Base-by-base conservation (phyloP, 2,329 filamentous ascomycete species). In the Plectosphaerella cucumerina region DNA sequence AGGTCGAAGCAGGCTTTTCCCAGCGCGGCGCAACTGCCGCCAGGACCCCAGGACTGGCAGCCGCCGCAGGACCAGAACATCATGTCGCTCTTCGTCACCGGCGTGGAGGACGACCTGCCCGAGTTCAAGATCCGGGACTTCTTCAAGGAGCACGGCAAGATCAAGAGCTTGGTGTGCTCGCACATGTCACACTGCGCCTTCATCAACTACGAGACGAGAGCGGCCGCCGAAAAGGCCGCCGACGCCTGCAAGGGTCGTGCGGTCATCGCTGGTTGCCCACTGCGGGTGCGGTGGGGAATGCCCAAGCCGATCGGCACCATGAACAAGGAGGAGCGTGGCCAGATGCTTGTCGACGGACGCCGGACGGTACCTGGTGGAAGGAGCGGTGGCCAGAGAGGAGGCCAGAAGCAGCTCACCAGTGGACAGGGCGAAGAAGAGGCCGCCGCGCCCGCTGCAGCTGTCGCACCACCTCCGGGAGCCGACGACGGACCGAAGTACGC, bases 131-230 rank as follows among this genome's bases (percentile, higher is more conserved):
- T 99, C 22, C 88, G 94, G 45, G 87, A 90, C 3, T 94, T 95
- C 69, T 99, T 99, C 74, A 84, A 90, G 54, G 81, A 82, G 17
- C 91, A 92, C 61, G 94, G 94, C 56, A 90, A 93, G 63, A 86
- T 99, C 53, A 89, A 94, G 61, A 97, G 91, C 22, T 74, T 99
- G 15, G 87, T 99, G 35, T 97, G 94, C 70, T 97, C 92, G 6
- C 94, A 99, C 72, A 91, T 96, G 74, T 93, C 93, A 15, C 94
- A 97, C 65, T 97, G 92, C 67, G 94, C 94, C 1, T 99, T 97
- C 65, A 78, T 99, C 71, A 99, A 99, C 71, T 99, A 90, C 66
- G 85, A 91, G 59, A 89, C 87, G 3, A 82, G 94, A 51, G 84
- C 90, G 55, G 87, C 82, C 1, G 94, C 95, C 0, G 94, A 99